These are phyloP conservation scores for Xenosphaeropsis pyriputrescens DNA, from an alignment of 2,329 filamentous ascomycete species.

Conservation along the genomic window DNA sequence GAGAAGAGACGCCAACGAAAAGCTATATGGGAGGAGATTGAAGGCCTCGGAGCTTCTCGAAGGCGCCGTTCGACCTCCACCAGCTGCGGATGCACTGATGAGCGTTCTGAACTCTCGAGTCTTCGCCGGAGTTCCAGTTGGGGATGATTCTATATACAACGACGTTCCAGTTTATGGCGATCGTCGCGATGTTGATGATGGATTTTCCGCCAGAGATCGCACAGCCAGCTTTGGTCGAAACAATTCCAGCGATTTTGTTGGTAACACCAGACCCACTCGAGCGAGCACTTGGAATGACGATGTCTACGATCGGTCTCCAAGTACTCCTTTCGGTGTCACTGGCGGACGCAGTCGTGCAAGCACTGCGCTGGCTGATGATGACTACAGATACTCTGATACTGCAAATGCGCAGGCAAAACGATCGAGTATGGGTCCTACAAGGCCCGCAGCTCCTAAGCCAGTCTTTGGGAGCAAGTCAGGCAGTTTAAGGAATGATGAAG, in stretches of 20 bases:
- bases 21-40: constrained; percentile 74
- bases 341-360: constrained; percentile 21
- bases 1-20: constrained; percentile 91
- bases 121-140: constrained; percentile 51
- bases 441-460: constrained; percentile 82
- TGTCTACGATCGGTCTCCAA: constrained; percentile 47
- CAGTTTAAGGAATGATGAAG: constrained; percentile 57
- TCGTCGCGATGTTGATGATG: constrained; percentile 62
- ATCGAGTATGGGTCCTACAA: constrained; percentile 42
- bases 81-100: constrained; percentile 74
- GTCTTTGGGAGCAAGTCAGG: constrained; percentile 52
- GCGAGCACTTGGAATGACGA: constrained; percentile 65
- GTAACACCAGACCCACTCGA: constrained; percentile 42
- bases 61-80: constrained; percentile 63
- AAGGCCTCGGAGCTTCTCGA: constrained; percentile 71
- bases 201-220: constrained; percentile 31
- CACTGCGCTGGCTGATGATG: constrained; percentile 25
- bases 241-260: constrained; percentile 31
- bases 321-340: constrained; percentile 3
- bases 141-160: constrained; percentile 71
- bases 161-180: constrained; percentile 84
- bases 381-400: constrained; percentile 39
- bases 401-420: constrained; percentile 19
- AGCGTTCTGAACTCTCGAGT: constrained; percentile 69
- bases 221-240: constrained; percentile 19